Evolutionary conservation across 2,329 filamentous ascomycete species (phyloP).

Genomic region (Phialemoniopsis sp.): DNA sequence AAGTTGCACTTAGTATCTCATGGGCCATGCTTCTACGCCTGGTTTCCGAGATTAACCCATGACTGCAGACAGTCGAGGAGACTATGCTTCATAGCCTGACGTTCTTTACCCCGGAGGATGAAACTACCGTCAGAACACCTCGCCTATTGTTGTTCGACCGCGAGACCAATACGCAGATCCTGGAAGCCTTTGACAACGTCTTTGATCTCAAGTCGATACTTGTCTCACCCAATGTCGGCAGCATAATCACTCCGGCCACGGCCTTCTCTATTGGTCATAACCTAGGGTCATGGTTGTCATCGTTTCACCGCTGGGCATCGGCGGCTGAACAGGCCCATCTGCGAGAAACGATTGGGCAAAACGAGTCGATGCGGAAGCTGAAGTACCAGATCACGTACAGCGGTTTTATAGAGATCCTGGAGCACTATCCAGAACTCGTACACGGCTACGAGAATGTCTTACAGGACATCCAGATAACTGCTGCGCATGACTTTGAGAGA

Average conservation of each 20-base stretch:
- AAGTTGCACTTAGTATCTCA: too few species aligned
- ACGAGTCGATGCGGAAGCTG: constrained; percentile 26
- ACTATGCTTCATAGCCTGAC: constrained; percentile 19
- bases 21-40: too few species aligned
- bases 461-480: constrained; percentile 19
- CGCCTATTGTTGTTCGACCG: constrained; percentile 23
- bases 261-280: constrained; percentile 18
- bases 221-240: too few species aligned
- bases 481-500: constrained; percentile 18
- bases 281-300: constrained; percentile 24
- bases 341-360: constrained; percentile 13
- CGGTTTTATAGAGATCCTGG: constrained; percentile 23
- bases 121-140: constrained; percentile 20
- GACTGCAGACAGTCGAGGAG: too few species aligned
- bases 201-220: constrained; percentile 26
- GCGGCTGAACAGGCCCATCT: constrained; percentile 13
- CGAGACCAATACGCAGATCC: constrained; percentile 25
- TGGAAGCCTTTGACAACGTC: constrained; percentile 27
- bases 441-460: constrained; percentile 17
- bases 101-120: constrained; percentile 7
- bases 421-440: constrained; percentile 23
- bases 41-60: too few species aligned
- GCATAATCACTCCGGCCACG: constrained; percentile 3
- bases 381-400: constrained; percentile 32
- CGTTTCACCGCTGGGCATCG: constrained; percentile 28